Evolutionary conservation across 306 rosid species (phyloP), one percentile per base, ranked within the genome.

Genomic region (Datisca glomerata): DNA sequence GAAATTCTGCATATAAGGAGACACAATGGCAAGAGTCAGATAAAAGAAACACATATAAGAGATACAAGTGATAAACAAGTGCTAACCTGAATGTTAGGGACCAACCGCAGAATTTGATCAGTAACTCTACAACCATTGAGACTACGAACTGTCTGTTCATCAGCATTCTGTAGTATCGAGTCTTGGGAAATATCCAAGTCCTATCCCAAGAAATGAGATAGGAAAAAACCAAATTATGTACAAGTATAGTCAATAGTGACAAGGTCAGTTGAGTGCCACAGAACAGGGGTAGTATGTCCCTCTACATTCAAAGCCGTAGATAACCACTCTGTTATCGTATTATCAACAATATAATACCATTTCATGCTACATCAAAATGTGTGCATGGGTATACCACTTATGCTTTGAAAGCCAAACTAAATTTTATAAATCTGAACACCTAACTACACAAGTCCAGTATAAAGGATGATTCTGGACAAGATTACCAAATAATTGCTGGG

Each of bases 81-180:
- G 51, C 18, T 18, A 56, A 89, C 98, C 95, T 89, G 98, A 77
- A 83, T 83, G 67, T 71, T 84, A 40, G 98, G 98, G 67, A 89
- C 98, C 66, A 89, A 59, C 27, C 86, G 91, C 66, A 89, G 52
- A 65, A 89, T 70, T 71, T 73, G 91, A 66, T 89, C 95, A 52
- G 98, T 89, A 24, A 84, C 98, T 61, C 98, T 67, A 60, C 98
- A 80, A 42, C 98, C 98, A 42, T 89, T 89, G 45, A 89, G 78
- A 84, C 98, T 89, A 32, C 80, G 91, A 66, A 89, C 98, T 37
- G 98, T 89, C 68, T 80, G 95, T 29, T 89, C 98, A 66, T 89
- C 98, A 36, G 71, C 79, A 72, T 80, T 61, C 59, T 83, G 93
- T 61, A 89, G 72, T 60, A 84, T 70, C 14, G 86, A 73, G 16